These are phyloP conservation scores for Astragalus membranaceus DNA, from an alignment of 306 rosid genomes.

Conservation along the genomic window DNA sequence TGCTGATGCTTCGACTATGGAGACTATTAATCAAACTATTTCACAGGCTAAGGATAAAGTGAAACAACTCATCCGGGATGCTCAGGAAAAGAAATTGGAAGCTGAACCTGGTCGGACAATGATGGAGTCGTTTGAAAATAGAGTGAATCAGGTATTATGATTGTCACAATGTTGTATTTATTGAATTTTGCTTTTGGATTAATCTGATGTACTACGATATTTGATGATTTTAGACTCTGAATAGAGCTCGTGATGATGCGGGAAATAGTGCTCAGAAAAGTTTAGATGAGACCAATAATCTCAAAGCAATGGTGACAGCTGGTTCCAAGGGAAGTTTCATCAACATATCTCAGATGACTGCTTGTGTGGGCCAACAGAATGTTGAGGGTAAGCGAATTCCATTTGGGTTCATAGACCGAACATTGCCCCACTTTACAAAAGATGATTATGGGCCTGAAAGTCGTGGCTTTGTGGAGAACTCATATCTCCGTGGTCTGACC, in stretches of 20 bases:
- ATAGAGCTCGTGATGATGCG: constrained; percentile 97
- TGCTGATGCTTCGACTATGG: constrained; percentile 97
- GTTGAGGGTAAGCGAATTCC: constrained; percentile 99
- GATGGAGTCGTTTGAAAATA: constrained; percentile 97
- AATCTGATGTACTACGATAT: constrained; percentile 2
- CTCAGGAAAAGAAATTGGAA: constrained; percentile 76
- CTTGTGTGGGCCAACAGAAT: constrained; percentile 99
- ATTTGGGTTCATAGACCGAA: constrained; percentile 88
- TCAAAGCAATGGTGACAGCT: constrained; percentile 99
- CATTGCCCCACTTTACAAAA: constrained; percentile 93
- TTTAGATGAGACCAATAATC: constrained; percentile 91
- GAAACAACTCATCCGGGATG: constrained; percentile 79
- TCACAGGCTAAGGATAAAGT: constrained; percentile 80
- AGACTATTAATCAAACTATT: constrained; percentile 81
- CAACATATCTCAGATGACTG: constrained; percentile 99
- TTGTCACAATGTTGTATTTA: constrained; percentile 3
- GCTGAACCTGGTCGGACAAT: constrained; percentile 98
- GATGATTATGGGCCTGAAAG: constrained; percentile 98
- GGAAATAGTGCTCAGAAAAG: constrained; percentile 97
- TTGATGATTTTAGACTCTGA: constrained; percentile 48
- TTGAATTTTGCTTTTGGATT: neutral
- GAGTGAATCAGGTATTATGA: constrained; percentile 77
- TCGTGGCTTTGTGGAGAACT: constrained; percentile 99
- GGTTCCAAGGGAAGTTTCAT: constrained; percentile 99
- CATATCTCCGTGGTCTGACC: constrained; percentile 91